These are phyloP conservation scores for Chamaenerion angustifolium DNA, from an alignment of 345 rosid species.

Conservation along the genomic window DNA sequence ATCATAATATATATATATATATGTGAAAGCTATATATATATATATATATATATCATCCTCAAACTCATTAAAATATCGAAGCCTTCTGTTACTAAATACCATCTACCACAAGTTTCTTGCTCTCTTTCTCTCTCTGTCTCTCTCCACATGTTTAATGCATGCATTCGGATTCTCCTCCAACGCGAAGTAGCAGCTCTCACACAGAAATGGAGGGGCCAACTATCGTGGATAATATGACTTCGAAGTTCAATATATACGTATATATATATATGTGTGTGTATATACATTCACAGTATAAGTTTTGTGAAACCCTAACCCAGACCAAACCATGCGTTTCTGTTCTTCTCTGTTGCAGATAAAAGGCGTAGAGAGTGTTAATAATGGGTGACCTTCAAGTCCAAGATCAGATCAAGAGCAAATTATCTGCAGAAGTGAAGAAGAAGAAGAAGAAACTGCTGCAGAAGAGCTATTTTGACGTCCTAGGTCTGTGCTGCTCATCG, in stretches of 20 bases:
- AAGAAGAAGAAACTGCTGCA: constrained; percentile 39
- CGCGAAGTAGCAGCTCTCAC: too few species aligned
- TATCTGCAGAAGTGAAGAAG: constrained; percentile 4
- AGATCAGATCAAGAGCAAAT: neutral
- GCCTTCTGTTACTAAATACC: too few species aligned
- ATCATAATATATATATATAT: neutral
- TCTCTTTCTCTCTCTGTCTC: too few species aligned
- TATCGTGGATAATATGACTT: neutral
- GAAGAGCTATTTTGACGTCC: constrained; percentile 78
- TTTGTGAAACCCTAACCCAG: neutral
- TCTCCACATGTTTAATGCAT: too few species aligned
- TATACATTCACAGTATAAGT: neutral
- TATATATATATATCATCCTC: neutral
- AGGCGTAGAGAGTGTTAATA: too few species aligned
- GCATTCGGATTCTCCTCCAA: too few species aligned
- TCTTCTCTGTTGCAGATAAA: neutral
- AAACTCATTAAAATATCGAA: too few species aligned
- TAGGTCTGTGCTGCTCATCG: constrained; percentile 83
- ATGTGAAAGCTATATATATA: neutral
- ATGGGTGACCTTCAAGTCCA: too few species aligned
- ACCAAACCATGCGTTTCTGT: neutral
- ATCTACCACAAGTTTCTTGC: too few species aligned
- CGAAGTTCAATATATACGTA: neutral
- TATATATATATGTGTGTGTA: neutral
- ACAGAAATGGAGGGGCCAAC: neutral